Evolutionary conservation across 129 eudicot species (phyloP).

Genomic region (Artemisia annua): DNA sequence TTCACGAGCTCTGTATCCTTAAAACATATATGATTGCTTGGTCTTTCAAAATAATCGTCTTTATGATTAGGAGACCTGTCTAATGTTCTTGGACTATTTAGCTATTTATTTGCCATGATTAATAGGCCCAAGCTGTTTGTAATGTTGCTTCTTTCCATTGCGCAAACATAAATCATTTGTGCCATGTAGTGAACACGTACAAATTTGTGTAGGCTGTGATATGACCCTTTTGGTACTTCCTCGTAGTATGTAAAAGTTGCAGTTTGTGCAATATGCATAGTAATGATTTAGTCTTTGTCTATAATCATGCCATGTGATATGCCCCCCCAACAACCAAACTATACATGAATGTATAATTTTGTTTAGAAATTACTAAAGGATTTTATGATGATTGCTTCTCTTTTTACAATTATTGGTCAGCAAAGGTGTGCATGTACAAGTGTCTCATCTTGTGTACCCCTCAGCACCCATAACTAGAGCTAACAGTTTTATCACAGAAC

Average conservation of each 20-base stretch:
- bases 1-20: not conserved
- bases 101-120: not conserved
- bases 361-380: too few species aligned
- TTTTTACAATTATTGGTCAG: not conserved
- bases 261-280: too few species aligned
- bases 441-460: conserved; percentile 11
- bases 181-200: not conserved
- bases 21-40: conserved; percentile 5
- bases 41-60: too few species aligned
- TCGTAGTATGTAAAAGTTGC: too few species aligned
- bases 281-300: too few species aligned
- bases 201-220: not conserved
- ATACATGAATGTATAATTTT: too few species aligned
- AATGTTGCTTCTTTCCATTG: conserved; percentile 4
- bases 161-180: not conserved
- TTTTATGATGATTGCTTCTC: too few species aligned
- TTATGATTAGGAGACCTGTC: not conserved
- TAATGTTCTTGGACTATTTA: not conserved
- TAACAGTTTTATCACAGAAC: not conserved
- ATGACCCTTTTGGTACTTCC: not conserved
- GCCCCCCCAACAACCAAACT: too few species aligned
- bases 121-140: not conserved
- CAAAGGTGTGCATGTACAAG: conserved; percentile 8
- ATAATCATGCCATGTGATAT: too few species aligned
- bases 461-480: not conserved